A percentile compares a stretch with the other conserved stretches of the same genome.
Evolutionary conservation across 345 rosid genomes (phyloP).

Genomic region (Eucalyptus erythrocorys): DNA sequence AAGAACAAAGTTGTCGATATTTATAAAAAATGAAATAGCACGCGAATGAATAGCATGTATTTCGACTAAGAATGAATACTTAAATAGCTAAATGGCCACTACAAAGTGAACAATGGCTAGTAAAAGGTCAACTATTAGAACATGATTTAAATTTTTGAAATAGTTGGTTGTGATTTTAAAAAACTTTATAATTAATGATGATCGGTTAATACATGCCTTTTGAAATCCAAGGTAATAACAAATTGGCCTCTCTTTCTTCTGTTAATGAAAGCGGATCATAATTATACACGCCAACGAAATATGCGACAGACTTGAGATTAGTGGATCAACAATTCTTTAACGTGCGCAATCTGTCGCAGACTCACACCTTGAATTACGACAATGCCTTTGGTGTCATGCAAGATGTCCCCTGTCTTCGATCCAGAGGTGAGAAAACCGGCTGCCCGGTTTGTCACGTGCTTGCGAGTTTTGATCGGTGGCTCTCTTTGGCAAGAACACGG

Average conservation of each 20-base stretch:
- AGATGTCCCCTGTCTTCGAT: background rate
- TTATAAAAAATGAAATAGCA: background rate
- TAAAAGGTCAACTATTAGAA: background rate
- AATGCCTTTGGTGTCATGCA: background rate
- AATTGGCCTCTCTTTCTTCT: background rate
- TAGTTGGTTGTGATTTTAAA: rapidly evolving
- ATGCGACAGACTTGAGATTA: background rate
- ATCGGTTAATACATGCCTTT: background rate
- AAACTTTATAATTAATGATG: background rate
- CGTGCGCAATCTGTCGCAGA: background rate
- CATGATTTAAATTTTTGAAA: background rate
- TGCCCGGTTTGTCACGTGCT: background rate
- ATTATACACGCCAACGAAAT: too few species aligned
- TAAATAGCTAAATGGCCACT: background rate
- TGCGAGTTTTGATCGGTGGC: background rate
- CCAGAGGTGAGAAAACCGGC: background rate
- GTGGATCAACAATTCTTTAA: background rate
- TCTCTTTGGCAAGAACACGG: background rate
- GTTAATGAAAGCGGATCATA: background rate
- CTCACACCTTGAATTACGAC: background rate
- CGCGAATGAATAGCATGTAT: rapidly evolving
- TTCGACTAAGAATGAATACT: background rate
- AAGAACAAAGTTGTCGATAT: background rate
- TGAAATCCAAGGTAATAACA: background rate
- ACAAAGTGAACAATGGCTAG: background rate